Percentiles rank a stretch among this genome's conserved stretches.
Conservation (phyloP, 345 rosid genomes). For the Heritiera fomes region DNA sequence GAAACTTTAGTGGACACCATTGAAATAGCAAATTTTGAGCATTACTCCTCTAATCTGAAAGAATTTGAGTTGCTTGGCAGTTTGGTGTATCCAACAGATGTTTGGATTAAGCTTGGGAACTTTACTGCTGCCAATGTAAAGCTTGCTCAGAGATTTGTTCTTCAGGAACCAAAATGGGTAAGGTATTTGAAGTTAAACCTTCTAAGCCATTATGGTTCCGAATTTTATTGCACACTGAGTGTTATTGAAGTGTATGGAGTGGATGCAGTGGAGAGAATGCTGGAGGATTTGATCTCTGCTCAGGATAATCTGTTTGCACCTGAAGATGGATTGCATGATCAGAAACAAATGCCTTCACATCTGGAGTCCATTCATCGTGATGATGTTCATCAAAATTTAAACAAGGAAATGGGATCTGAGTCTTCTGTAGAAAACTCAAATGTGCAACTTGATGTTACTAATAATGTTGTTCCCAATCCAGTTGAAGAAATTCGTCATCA, state of each 20-base stretch:
- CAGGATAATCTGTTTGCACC: conserved; percentile 48
- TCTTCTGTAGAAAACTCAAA: conserved; percentile 34
- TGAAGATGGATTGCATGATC: conserved; percentile 43
- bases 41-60: conserved; percentile 83
- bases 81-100: conserved; percentile 82
- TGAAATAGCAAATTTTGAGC: conserved; percentile 88
- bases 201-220: conserved; percentile 76
- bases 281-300: conserved; percentile 82
- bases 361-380: conserved; percentile 40
- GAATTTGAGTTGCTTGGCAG: conserved; percentile 87
- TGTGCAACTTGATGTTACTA: conserved; percentile 41
- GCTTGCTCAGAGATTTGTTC: conserved; percentile 66
- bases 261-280: conserved; percentile 92
- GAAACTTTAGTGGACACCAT: conserved; percentile 87
- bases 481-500: conserved; percentile 72
- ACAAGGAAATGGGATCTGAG: conserved; percentile 39
- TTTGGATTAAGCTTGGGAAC: conserved; percentile 81
- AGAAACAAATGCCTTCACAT: conserved; percentile 37
- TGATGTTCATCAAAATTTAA: conserved; percentile 34
- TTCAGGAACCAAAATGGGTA: conserved; percentile 78
- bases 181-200: conserved; percentile 80
- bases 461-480: conserved; percentile 41
- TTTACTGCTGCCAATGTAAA: conserved; percentile 84
- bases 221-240: conserved; percentile 94
- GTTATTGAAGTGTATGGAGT: conserved; percentile 84